A percentile compares a stretch with the other conserved stretches of the same genome.
Conservation (phyloP, 441 rosid genomes). For the Flueggea neowawraea region DNA sequence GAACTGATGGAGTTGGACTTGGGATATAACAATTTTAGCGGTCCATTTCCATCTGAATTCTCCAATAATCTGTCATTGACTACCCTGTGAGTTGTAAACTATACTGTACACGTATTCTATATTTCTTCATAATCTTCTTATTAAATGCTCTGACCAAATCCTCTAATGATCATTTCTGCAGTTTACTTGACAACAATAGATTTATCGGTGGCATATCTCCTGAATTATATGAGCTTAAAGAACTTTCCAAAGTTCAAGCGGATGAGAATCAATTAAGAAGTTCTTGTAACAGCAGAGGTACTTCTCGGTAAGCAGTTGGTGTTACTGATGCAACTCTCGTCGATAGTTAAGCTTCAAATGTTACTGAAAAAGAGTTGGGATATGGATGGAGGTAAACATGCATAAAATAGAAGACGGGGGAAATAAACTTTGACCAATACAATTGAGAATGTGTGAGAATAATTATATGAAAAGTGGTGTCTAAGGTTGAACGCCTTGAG, state of each 20-base stretch:
- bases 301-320: conserved; percentile 24
- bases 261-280: conserved; percentile 32
- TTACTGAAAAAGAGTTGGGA: too few species aligned
- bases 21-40: conserved; percentile 77
- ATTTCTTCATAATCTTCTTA: too few species aligned
- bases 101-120: neutral
- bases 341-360: too few species aligned
- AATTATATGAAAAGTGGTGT: too few species aligned
- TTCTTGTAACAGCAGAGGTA: conserved; percentile 19
- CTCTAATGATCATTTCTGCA: conserved; percentile 11
- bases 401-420: too few species aligned
- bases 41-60: conserved; percentile 46
- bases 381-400: too few species aligned
- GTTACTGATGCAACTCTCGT: too few species aligned
- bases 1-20: conserved; percentile 78
- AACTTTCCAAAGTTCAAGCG: conserved; percentile 41
- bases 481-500: too few species aligned
- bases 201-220: conserved; percentile 36
- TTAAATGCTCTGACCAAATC: too few species aligned
- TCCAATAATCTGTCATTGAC: conserved; percentile 37
- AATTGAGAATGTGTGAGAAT: too few species aligned
- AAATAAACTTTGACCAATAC: too few species aligned
- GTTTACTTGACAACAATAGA: conserved; percentile 54
- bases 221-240: conserved; percentile 35
- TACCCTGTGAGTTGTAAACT: conserved; percentile 40